Conservation (phyloP, 768 basidiomycete genomes). For the Roridomyces roridus region DNA sequence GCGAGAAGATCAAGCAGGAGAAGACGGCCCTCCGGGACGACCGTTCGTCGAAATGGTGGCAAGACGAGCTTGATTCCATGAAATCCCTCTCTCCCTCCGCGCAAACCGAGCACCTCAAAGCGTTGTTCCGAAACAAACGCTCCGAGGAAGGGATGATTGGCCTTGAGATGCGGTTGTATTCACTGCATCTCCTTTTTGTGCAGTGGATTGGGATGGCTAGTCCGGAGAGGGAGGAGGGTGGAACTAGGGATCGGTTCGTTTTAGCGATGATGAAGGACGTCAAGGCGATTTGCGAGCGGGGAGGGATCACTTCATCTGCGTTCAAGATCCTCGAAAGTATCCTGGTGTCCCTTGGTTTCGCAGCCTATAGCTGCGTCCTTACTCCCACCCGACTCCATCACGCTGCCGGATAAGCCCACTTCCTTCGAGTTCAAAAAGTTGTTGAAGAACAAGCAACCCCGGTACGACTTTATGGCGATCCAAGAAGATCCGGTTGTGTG, state of each 20-base stretch:
- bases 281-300: constrained; percentile 47
- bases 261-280: constrained; percentile 55
- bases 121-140: constrained; percentile 52
- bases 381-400: constrained; percentile 25
- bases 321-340: constrained; percentile 44
- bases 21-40: constrained; percentile 48
- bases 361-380: constrained; percentile 39
- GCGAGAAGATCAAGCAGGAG: constrained; percentile 50
- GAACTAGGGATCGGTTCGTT: constrained; percentile 50
- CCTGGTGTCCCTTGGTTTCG: constrained; percentile 55
- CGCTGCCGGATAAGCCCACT: constrained; percentile 34
- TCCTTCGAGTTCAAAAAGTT: constrained; percentile 64
- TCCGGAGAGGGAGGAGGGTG: constrained; percentile 38
- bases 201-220: constrained; percentile 64
- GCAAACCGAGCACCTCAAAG: constrained; percentile 40
- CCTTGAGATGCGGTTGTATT: constrained; percentile 58
- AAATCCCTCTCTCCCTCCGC: constrained; percentile 37
- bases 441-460: constrained; percentile 47
- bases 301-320: constrained; percentile 41
- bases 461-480: constrained; percentile 60
- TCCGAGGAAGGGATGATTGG: constrained; percentile 48
- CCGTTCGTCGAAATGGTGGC: constrained; percentile 58
- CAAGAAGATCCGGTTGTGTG: constrained; percentile 63
- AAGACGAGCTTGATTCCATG: constrained; percentile 49
- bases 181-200: constrained; percentile 55